These are phyloP conservation scores for Noccaea caerulescens DNA, from an alignment of 345 rosid genomes.

Conservation along the genomic window DNA sequence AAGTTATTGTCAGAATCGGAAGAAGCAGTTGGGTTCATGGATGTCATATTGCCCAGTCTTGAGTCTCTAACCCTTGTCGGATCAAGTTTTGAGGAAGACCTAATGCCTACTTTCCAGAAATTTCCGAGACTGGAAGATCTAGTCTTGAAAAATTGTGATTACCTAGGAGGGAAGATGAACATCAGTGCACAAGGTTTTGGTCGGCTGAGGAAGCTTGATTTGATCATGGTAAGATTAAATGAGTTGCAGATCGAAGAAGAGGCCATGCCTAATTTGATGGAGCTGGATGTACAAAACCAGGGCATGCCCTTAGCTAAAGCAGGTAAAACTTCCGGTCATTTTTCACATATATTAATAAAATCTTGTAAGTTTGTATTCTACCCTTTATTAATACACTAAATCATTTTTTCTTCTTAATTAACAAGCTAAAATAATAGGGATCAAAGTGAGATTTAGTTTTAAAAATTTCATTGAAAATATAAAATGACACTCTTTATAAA, in stretches of 20 bases:
- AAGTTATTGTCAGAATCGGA: not conserved
- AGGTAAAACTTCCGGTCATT: too few relatives aligned
- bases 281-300: not conserved
- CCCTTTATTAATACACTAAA: too few relatives aligned
- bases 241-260: conserved; percentile 7
- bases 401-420: too few relatives aligned
- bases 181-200: not conserved
- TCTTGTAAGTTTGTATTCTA: too few relatives aligned
- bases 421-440: too few relatives aligned
- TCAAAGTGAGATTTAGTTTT: too few relatives aligned
- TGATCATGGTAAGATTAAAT: not conserved
- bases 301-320: too few relatives aligned
- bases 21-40: not conserved
- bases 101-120: conserved; percentile 2
- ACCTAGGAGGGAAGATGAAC: not conserved
- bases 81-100: not conserved
- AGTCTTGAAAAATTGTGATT: not conserved
- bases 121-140: not conserved
- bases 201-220: conserved; percentile 29
- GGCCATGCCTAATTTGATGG: not conserved
- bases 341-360: too few relatives aligned
- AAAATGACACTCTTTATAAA: too few relatives aligned
- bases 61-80: not conserved
- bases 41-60: conserved; percentile 5
- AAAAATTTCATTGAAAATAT: too few relatives aligned